phyloP scores from a whole-genome alignment of 2,329 filamentous ascomycete genomes.

The Colletotrichum echinochloae region DNA sequence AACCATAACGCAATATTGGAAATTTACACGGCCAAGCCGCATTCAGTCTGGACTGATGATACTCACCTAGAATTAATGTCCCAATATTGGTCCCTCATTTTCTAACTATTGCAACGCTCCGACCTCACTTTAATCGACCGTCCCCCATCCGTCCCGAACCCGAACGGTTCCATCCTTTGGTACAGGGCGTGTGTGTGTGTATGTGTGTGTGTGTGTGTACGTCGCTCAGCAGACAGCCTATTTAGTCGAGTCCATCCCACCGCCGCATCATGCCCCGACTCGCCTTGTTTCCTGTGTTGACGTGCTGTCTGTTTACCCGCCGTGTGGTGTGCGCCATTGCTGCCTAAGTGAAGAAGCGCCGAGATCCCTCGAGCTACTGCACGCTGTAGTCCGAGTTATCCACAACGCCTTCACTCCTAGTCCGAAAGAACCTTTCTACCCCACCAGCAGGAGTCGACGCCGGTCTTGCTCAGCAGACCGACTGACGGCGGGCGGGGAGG shows the following conservation, averaged over 20 bases:
- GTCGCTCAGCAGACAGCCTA: not conserved
- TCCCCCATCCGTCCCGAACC: not conserved
- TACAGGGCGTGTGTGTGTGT: not conserved
- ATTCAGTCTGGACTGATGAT: not conserved
- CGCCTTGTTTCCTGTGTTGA: not conserved
- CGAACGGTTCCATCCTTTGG: conserved; percentile 1
- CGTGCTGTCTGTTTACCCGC: too few species aligned
- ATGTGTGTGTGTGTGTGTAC: not conserved
- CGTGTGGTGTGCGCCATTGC: not conserved
- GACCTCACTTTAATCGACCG: conserved; percentile 10
- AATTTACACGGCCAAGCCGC: not conserved
- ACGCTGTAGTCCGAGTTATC: not conserved
- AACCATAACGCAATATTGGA: not conserved
- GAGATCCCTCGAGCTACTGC: conserved; percentile 6
- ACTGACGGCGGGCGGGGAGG: not conserved
- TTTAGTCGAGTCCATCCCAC: not conserved
- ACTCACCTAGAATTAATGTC: not conserved
- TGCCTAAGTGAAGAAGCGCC: not conserved
- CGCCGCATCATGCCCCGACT: not conserved
- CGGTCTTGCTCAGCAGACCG: conserved; percentile 26
- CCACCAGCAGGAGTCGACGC: conserved; percentile 3
- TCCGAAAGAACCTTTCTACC: not conserved
- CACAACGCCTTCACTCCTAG: not conserved
- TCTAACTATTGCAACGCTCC: conserved; percentile 4
- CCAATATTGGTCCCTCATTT: not conserved